phyloP scores from a whole-genome alignment of 2,329 filamentous ascomycete species.

The Arthrobotrys entomopaga region DNA sequence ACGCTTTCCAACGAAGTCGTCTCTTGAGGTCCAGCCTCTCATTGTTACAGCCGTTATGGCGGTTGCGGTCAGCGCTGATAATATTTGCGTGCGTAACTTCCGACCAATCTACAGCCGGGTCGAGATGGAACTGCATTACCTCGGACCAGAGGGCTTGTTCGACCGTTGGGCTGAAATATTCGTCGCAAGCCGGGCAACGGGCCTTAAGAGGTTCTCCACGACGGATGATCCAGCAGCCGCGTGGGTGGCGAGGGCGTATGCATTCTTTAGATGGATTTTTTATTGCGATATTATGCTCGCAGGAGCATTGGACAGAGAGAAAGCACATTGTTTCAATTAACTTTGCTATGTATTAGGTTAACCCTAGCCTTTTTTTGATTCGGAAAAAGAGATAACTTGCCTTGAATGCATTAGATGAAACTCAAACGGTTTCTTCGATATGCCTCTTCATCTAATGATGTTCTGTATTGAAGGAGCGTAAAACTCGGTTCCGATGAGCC shows the following conservation, averaged over 20 bases:
- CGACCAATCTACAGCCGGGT: constrained; percentile 23
- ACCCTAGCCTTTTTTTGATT: no score
- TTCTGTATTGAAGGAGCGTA: no score
- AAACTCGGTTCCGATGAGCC: no score
- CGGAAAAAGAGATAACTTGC: no score
- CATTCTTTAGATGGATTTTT: constrained; percentile 19
- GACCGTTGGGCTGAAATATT: constrained; percentile 21
- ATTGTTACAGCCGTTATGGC: constrained; percentile 28
- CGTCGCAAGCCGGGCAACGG: constrained; percentile 35
- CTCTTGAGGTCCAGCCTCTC: constrained; percentile 33
- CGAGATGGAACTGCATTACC: constrained; percentile 28
- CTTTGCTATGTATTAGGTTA: no score
- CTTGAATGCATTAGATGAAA: no score
- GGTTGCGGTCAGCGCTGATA: constrained; percentile 20
- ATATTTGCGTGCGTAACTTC: constrained; percentile 31
- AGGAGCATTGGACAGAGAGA: constrained; percentile 39
- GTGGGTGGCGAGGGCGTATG: constrained; percentile 41
- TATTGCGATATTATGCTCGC: constrained; percentile 48
- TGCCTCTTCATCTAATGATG: no score
- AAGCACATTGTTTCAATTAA: constrained; percentile 29
- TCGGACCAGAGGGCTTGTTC: constrained; percentile 40
- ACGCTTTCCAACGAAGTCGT: constrained; percentile 22
- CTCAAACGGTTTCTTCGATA: no score
- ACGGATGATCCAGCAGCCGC: constrained; percentile 50
- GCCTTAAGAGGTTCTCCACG: constrained; percentile 21